Percentiles rank a stretch among this genome's conserved stretches.
Evolutionary conservation across 2,329 filamentous ascomycete species (phyloP).

Genomic region (Aspergillus latus): DNA sequence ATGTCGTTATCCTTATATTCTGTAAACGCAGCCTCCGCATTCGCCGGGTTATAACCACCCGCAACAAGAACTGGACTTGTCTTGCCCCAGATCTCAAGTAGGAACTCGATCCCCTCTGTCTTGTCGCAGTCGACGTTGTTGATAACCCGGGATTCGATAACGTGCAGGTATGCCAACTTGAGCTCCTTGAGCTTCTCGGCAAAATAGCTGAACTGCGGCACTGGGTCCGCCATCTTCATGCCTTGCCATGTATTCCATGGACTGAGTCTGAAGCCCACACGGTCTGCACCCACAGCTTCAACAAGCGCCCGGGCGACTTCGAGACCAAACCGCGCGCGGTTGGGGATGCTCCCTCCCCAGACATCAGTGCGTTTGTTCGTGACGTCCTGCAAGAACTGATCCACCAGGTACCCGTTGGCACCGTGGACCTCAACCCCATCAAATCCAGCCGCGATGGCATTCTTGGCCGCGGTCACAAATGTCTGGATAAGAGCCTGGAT

Average conservation of each 20-base stretch:
- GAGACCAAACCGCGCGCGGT: conserved; percentile 55
- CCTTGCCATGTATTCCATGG: conserved; percentile 33
- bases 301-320: conserved; percentile 50
- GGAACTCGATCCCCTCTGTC: conserved; percentile 9
- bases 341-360: conserved; percentile 54
- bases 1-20: conserved; percentile 13
- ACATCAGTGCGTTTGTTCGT: conserved; percentile 51
- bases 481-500: conserved; percentile 45
- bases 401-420: conserved; percentile 53
- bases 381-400: conserved; percentile 52
- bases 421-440: conserved; percentile 54
- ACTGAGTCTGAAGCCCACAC: conserved; percentile 49
- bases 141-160: conserved; percentile 13
- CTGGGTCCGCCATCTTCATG: conserved; percentile 59
- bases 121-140: conserved; percentile 10
- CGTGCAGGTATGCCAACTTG: conserved; percentile 41
- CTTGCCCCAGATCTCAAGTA: conserved; percentile 12
- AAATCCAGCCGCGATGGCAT: conserved; percentile 57
- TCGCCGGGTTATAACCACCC: conserved; percentile 15
- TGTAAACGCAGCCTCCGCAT: conserved; percentile 1
- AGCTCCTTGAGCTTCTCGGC: neutral
- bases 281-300: conserved; percentile 46
- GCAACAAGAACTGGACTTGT: conserved; percentile 12
- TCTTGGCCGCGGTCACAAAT: conserved; percentile 48
- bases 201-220: conserved; percentile 56